Evolutionary conservation across 345 rosid species (phyloP), one percentile per base, ranked within the genome.

Genomic region (Fremontodendron californicum): DNA sequence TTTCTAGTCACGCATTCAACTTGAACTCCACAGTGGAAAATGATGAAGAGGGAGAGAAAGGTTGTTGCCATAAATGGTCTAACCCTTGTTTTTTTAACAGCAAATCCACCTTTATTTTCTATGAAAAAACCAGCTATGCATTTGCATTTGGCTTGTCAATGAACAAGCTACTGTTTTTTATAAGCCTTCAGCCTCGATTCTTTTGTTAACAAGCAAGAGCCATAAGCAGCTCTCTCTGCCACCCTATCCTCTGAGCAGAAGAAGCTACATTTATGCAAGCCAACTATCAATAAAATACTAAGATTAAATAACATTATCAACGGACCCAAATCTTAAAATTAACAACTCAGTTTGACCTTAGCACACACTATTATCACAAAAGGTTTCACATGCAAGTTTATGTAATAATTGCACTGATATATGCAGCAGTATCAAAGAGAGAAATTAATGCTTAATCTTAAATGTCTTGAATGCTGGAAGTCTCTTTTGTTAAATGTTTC

Each of bases 181-280:
- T n/a, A 68, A 43, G 52, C 54, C 45, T 68, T 68, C 54, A 45
- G 35, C 73, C 37, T 68, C n/a, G 9, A 42, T 66, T 68, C 18
- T 46, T 25, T 45, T 68, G 35, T 25, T 69, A 45, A 45, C 6
- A 69, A 45, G 39, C 52, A 69, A 45, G 5, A 45, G 49, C 21
- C 35, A 45, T 45, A 45, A 68, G 35, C 27, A 15, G 73, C 40
- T 61, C 19, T 15, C 37, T 29, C 66, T 29, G n/a, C 33, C 67
- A 74, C 21, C 40, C 48, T 57, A 68, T 43, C 2, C 6, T 68
- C 55, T 68, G 71, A 66, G 45, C 45, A 70, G 25, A 54, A 33
- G 19, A n/a, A 33, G 62, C 49, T 23, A 40, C 35, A 73, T 55
- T 6, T 57, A 37, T 15, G 21, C 76, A 57, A 57, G 12, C 31